phyloP scores from a whole-genome alignment of 441 rosid species.

The Pelargonium cotyledonis region DNA sequence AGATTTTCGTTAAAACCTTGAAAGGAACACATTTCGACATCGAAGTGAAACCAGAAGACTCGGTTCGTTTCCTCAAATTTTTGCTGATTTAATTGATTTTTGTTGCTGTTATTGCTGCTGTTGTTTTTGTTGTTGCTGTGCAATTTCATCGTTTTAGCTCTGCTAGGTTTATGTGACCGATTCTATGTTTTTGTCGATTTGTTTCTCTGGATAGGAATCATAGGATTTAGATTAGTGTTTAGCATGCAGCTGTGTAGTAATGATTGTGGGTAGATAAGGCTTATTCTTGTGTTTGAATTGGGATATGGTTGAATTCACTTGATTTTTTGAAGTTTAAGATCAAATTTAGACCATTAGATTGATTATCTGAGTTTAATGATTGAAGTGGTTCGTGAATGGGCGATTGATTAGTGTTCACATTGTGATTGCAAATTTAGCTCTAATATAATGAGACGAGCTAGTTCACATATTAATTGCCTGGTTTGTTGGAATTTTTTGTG shows the following conservation, averaged over 20 bases:
- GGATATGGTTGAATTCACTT: no score
- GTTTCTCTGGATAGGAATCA: not conserved
- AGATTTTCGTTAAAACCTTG: slow-evolving; percentile 75
- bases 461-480: no score
- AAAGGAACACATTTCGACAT: slow-evolving; percentile 67
- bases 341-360: no score
- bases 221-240: not conserved
- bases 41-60: slow-evolving; percentile 62
- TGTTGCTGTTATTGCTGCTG: not conserved
- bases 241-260: not conserved
- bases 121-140: slow-evolving; percentile 10
- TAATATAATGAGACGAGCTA: no score
- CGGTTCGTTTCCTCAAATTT: slow-evolving; percentile 32
- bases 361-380: no score
- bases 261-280: not conserved
- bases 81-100: no score
- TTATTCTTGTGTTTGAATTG: no score
- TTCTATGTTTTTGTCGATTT: not conserved
- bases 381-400: no score
- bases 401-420: no score
- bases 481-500: no score
- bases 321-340: no score
- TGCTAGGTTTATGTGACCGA: not conserved
- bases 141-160: not conserved
- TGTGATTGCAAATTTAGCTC: no score